Evolutionary conservation across 495 filamentous ascomycete species (phyloP), one percentile per base, ranked within the genome.

Genomic region (Penicillium dipodomyicola): DNA sequence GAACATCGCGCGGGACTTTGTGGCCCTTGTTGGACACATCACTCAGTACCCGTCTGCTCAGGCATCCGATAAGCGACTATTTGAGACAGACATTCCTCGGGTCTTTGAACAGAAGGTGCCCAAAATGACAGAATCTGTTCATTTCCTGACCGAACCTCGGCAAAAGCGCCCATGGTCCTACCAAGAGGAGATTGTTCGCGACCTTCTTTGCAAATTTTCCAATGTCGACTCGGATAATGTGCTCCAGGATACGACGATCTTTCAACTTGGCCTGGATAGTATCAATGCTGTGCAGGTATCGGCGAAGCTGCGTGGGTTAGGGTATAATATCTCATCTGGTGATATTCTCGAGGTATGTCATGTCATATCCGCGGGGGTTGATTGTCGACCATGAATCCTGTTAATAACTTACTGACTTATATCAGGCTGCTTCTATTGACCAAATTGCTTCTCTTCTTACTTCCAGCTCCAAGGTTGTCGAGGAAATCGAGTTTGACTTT

Each of bases 321-420:
- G 82, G 0, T 79, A 90, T 33, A 65, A 71, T 4, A 70, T 90
- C 11, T 73, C 78, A 5, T 83, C 86, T 1, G 78, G 81, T 25
- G 88, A 94, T 61, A 82, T 96, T 30, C 77, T 96, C 11, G 81
- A 87, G 63, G 73, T 74, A 60, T 30, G 37, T 22, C 17, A 32
- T 19, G 6, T 19, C 17, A 32, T 19, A 11, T 48, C 11, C 15
- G n/a, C 5, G 17, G n/a, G n/a, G 15, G 1, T 17, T 9, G 27
- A 19, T n/a, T 46, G 1, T 29, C 14, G 12, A 12, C 30, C 6
- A 9, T 29, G 3, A 12, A 0, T 48, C 86, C 45, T 75, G 77
- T 20, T 75, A 86, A 19, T 73, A 49, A 75, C 71, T 20, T 78
- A 85, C 83, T 1, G 79, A 92, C 27, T 63, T 70, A 7, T 68